Conservation (phyloP, 2,329 filamentous ascomycete genomes). For the Aspergillus viridinutans region DNA sequence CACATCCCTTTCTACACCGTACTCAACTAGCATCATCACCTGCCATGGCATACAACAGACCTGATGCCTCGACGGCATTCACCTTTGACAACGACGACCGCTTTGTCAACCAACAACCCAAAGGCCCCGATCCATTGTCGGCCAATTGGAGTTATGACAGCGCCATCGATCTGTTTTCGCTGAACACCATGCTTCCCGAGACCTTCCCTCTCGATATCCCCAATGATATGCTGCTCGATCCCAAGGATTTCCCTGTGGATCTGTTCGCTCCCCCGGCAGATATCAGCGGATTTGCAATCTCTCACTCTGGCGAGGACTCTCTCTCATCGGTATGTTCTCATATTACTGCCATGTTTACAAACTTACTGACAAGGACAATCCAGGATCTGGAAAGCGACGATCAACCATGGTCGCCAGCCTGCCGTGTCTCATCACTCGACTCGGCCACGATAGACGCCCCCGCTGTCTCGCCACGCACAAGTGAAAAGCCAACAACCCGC, state of each 20-base stretch:
- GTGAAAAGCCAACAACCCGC: slow-evolving; percentile 3
- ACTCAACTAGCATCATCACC: not conserved
- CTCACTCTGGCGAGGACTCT: slow-evolving; percentile 26
- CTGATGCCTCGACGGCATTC: slow-evolving; percentile 4
- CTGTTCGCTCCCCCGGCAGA: slow-evolving; percentile 26
- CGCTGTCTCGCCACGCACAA: not conserved
- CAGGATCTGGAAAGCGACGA: slow-evolving; percentile 35
- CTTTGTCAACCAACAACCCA: slow-evolving; percentile 6
- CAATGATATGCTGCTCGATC: slow-evolving; percentile 25
- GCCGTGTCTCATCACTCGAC: slow-evolving; percentile 17
- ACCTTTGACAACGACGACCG: slow-evolving; percentile 11
- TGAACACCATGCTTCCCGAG: slow-evolving; percentile 30
- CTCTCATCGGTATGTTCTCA: slow-evolving; percentile 20
- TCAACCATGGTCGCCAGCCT: slow-evolving; percentile 27
- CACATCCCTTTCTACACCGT: not conserved
- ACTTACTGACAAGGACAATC: not conserved
- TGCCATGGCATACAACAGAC: slow-evolving; percentile 11
- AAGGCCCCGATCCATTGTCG: slow-evolving; percentile 29
- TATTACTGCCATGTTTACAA: slow-evolving; percentile 12
- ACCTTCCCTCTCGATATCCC: slow-evolving; percentile 27
- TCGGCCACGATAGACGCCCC: slow-evolving; percentile 4
- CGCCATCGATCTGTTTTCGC: slow-evolving; percentile 31
- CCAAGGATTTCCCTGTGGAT: slow-evolving; percentile 29
- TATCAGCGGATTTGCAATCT: slow-evolving; percentile 30
- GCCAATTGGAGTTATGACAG: slow-evolving; percentile 36